A percentile compares a stretch with the other conserved stretches of the same genome.
phyloP scores from a whole-genome alignment of 2,329 filamentous ascomycete genomes.

The Sarocladiaceae sp. region DNA sequence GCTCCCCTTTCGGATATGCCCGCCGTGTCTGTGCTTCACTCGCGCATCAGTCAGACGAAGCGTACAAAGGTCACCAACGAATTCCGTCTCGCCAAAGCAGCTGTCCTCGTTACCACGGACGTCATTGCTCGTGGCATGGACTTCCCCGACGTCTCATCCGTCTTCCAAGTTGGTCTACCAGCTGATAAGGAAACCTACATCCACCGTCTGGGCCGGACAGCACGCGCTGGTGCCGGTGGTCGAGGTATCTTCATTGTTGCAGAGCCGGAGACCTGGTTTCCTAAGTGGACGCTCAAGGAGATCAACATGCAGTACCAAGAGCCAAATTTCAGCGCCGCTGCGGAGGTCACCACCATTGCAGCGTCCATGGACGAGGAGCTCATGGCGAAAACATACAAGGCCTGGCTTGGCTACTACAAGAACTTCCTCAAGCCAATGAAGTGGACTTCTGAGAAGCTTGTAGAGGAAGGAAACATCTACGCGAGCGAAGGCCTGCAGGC shows the following conservation, averaged over 20 bases:
- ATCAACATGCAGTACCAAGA: conserved; percentile 44
- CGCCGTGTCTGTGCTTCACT: conserved; percentile 39
- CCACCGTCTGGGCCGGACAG: conserved; percentile 61
- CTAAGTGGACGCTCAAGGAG: conserved; percentile 42
- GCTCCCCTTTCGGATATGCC: conserved; percentile 32
- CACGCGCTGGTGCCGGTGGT: conserved; percentile 56
- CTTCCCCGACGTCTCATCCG: conserved; percentile 62
- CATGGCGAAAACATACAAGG: conserved; percentile 46
- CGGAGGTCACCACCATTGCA: conserved; percentile 32
- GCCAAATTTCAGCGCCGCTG: conserved; percentile 36
- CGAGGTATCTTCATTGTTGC: conserved; percentile 56
- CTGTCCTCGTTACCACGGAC: conserved; percentile 61
- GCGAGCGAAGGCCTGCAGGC: conserved; percentile 41
- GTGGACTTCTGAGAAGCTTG: conserved; percentile 37
- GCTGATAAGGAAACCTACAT: conserved; percentile 58
- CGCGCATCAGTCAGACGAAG: conserved; percentile 42
- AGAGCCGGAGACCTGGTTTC: conserved; percentile 44
- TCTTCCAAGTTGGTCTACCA: conserved; percentile 58
- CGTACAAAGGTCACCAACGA: conserved; percentile 54
- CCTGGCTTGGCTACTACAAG: conserved; percentile 53
- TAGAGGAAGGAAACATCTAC: conserved; percentile 44
- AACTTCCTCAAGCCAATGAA: conserved; percentile 37
- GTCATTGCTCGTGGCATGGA: conserved; percentile 69
- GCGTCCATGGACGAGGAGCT: conserved; percentile 36
- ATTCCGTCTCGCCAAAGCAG: conserved; percentile 45